Percentiles rank a stretch among this genome's conserved stretches.
Conservation (phyloP, 2,329 filamentous ascomycete species). For the Dissoconium aciculare region DNA sequence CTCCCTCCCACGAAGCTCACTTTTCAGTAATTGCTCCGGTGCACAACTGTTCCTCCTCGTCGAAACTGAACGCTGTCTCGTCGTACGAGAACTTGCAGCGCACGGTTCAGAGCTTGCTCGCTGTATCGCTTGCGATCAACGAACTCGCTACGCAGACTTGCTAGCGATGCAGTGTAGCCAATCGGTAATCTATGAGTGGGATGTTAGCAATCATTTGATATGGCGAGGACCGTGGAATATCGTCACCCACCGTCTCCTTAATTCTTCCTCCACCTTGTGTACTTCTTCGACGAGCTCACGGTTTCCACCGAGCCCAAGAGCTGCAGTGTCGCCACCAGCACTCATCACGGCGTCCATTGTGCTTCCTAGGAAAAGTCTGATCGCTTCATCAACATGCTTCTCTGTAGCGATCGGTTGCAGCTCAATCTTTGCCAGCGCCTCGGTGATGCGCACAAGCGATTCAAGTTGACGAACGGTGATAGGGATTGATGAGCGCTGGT, state of each 20-base stretch:
- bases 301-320: slow-evolving; percentile 59
- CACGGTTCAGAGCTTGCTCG: slow-evolving; percentile 71
- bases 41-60: slow-evolving; percentile 60
- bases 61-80: slow-evolving; percentile 75
- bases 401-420: slow-evolving; percentile 78
- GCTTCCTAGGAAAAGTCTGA: slow-evolving; percentile 84
- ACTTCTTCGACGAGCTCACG: slow-evolving; percentile 87
- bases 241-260: slow-evolving; percentile 47
- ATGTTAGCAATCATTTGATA: not conserved
- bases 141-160: slow-evolving; percentile 76
- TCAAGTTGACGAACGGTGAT: slow-evolving; percentile 96
- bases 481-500: slow-evolving; percentile 81
- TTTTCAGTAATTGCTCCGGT: slow-evolving; percentile 46
- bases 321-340: slow-evolving; percentile 47
- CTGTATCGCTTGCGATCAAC: slow-evolving; percentile 82
- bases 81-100: slow-evolving; percentile 71
- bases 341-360: slow-evolving; percentile 82
- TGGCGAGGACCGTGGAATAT: not conserved
- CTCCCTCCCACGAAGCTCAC: too few relatives aligned
- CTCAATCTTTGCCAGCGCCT: slow-evolving; percentile 82
- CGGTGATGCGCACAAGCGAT: slow-evolving; percentile 91
- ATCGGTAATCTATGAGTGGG: slow-evolving; percentile 49
- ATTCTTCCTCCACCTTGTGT: slow-evolving; percentile 70
- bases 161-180: slow-evolving; percentile 85
- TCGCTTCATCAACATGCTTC: slow-evolving; percentile 89